phyloP scores from a whole-genome alignment of 2,329 filamentous ascomycete genomes.

The Xylariaceae sp. region DNA sequence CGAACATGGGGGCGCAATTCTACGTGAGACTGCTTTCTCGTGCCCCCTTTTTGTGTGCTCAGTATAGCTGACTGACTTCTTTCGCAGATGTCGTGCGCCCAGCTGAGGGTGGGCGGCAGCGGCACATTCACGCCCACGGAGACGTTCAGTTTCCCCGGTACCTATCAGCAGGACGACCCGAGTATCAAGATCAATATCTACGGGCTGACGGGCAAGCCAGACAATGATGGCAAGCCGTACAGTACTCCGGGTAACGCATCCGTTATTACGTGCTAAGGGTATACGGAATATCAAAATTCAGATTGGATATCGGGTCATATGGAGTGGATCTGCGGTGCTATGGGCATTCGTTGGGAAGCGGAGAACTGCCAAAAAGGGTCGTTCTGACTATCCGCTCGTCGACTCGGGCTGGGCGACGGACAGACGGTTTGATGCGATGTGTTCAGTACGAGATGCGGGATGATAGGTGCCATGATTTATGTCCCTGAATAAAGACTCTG shows the following conservation, averaged over 20 bases:
- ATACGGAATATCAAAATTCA: not conserved
- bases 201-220: constrained; percentile 37
- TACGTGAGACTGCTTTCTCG: constrained; percentile 27
- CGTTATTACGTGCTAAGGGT: constrained; percentile 26
- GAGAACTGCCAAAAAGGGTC: no score
- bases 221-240: constrained; percentile 40
- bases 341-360: not conserved
- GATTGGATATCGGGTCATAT: not conserved
- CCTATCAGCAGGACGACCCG: constrained; percentile 40
- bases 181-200: constrained; percentile 46
- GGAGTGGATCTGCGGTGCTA: not conserved
- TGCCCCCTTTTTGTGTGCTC: not conserved
- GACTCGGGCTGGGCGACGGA: no score
- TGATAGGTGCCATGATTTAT: no score
- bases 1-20: constrained; percentile 37
- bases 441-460: no score
- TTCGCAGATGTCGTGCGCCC: constrained; percentile 36
- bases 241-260: constrained; percentile 34
- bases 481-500: no score
- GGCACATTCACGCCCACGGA: constrained; percentile 34
- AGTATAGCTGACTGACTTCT: constrained; percentile 7
- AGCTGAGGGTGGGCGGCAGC: constrained; percentile 37
- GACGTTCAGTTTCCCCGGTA: constrained; percentile 43
- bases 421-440: no score
- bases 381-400: no score